Evolutionary conservation across 2,329 filamentous ascomycete species (phyloP), one percentile per base, ranked within the genome.

Genomic region (Alternaria atra): DNA sequence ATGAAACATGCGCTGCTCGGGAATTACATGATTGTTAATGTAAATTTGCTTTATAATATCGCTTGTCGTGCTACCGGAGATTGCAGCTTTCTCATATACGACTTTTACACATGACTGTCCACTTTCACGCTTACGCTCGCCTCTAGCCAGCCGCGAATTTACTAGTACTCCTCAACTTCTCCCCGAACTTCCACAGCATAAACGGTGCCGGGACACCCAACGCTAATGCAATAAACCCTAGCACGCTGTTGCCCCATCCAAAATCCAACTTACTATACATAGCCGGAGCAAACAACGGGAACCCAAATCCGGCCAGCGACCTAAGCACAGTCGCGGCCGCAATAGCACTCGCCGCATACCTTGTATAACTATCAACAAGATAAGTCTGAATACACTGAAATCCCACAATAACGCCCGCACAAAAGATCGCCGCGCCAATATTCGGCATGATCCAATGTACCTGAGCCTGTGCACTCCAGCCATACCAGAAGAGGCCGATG

Each of bases 391-490:
- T 77, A 23, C 80, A 82, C 55, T 83, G 77, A 54, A 81, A 80
- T 1, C 74, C 73, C 5, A 83, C 64, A 60, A 83, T 85, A 44
- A 59, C 73, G 23, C 85, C 84, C 1, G 79, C 80, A 7, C 82
- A 81, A 55, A 87, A 83, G 0, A 88, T 65, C 0, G 75, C 75
- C 0, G 84, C 83, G 0, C 86, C 85, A 42, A 87, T 82, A 55
- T 87, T 84, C 0, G 86, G 84, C 52, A 83, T 78, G 42, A 87
- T 84, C 82, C 86, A 87, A 65, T 87, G 84, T 1, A 79, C 66
- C 34, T 77, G 75, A 2, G 75, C 76, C 55, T 87, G 79, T 0
- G 84, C 84, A 0, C 80, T 80, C 86, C 86, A 88, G 39, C 86
- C 86, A 65, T 88, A 89, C 70, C 84, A 82, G 63, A 87, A 85